phyloP scores from a whole-genome alignment of 257 asterid genomes.

The Lavandula angustifolia region DNA sequence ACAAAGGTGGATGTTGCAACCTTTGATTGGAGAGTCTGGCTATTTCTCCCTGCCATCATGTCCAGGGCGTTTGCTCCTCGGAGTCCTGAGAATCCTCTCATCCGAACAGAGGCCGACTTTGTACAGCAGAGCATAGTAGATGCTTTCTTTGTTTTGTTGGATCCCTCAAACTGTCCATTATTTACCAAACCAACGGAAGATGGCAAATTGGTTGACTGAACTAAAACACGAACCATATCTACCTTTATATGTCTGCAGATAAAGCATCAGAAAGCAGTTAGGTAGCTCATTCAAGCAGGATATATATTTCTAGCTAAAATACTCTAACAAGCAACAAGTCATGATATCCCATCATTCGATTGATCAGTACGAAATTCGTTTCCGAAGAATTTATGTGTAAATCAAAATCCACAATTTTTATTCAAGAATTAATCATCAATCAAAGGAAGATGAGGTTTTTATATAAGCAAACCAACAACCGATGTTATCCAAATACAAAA shows the following conservation, averaged over 20 bases:
- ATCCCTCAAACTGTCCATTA: constrained; percentile 49
- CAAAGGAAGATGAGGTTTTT: neutral
- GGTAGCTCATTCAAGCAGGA: neutral
- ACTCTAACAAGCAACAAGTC: neutral
- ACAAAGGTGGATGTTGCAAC: constrained; percentile 49
- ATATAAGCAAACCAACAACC: constrained; percentile 4
- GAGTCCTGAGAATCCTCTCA: constrained; percentile 62
- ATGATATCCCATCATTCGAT: constrained; percentile 10
- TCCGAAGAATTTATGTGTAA: neutral
- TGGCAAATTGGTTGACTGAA: constrained; percentile 61
- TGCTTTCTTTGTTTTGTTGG: constrained; percentile 45
- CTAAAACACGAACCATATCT: constrained; percentile 66
- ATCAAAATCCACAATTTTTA: constrained; percentile 3
- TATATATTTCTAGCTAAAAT: neutral
- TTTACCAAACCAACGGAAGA: constrained; percentile 51
- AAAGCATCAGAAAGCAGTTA: constrained; percentile 18
- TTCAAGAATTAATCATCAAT: neutral
- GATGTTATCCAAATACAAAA: neutral
- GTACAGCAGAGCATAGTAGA: constrained; percentile 52
- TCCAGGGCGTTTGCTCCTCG: constrained; percentile 69
- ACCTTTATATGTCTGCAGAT: constrained; percentile 43
- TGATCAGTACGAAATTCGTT: neutral
- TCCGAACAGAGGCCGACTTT: constrained; percentile 39
- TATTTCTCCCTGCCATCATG: constrained; percentile 38
- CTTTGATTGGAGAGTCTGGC: constrained; percentile 60